Percentiles rank a stretch among this genome's conserved stretches.
These are phyloP conservation scores for Silene conica DNA, from an alignment of 148 eudicot species.

Conservation along the genomic window DNA sequence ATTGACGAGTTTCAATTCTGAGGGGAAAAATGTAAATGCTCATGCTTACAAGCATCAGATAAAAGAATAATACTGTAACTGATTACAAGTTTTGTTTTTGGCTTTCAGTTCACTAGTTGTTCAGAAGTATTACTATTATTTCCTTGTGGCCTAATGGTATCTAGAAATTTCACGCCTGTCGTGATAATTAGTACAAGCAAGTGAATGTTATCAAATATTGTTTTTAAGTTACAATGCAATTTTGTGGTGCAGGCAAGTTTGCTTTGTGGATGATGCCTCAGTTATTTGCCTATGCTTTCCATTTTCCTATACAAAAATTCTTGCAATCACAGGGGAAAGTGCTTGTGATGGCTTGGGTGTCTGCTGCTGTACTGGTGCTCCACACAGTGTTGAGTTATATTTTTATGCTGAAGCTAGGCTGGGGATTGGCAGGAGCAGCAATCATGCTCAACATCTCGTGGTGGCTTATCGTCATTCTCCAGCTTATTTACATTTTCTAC, in stretches of 20 bases:
- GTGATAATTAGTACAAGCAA: neutral
- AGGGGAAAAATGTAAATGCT: neutral
- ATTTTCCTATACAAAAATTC: constrained; percentile 81
- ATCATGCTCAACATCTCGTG: constrained; percentile 57
- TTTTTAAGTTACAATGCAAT: neutral
- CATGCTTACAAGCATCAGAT: neutral
- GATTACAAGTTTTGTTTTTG: neutral
- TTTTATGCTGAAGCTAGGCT: constrained; percentile 53
- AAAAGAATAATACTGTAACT: neutral
- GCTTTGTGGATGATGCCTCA: constrained; percentile 77
- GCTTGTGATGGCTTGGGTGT: constrained; percentile 54
- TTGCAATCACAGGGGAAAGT: constrained; percentile 84
- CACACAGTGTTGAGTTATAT: constrained; percentile 60
- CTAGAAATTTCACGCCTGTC: neutral
- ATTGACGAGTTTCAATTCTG: neutral
- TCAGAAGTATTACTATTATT: neutral
- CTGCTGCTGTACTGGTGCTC: constrained; percentile 49
- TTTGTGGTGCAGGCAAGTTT: constrained; percentile 52
- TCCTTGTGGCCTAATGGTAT: neutral
- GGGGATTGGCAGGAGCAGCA: constrained; percentile 79
- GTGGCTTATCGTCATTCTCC: constrained; percentile 68
- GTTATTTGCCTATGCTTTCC: constrained; percentile 61
- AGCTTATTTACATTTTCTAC: constrained; percentile 48
- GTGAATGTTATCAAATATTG: neutral
- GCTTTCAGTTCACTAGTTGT: neutral